Evolutionary conservation across 257 asterid species (phyloP).

Genomic region (Jaltomata sinuosa): DNA sequence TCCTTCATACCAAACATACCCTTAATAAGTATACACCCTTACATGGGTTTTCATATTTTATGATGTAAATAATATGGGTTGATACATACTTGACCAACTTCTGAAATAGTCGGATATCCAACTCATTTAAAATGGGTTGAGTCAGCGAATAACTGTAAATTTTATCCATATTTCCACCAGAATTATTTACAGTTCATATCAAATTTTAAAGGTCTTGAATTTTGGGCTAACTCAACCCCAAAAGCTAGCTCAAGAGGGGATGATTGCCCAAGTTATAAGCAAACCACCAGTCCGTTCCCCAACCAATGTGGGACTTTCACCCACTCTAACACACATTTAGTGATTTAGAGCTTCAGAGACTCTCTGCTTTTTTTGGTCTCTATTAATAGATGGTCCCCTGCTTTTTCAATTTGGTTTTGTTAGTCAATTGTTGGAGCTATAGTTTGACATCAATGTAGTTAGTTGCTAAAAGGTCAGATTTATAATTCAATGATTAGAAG

Average conservation of each 20-base stretch:
- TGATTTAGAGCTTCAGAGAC: not conserved
- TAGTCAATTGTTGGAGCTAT: not conserved
- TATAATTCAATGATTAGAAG: not conserved
- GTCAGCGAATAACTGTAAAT: not conserved
- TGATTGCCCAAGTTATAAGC: too few relatives aligned
- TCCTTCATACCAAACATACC: not conserved
- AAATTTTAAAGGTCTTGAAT: not conserved
- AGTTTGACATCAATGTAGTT: not conserved
- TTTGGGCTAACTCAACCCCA: too few relatives aligned
- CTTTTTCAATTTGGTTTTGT: not conserved
- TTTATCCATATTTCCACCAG: not conserved
- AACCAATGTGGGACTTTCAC: too few relatives aligned
- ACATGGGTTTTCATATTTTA: not conserved
- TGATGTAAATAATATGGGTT: not conserved
- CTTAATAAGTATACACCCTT: not conserved
- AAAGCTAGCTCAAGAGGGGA: too few relatives aligned
- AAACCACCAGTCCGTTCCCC: too few relatives aligned
- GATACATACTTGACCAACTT: not conserved
- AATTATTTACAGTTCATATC: not conserved
- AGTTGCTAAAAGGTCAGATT: not conserved
- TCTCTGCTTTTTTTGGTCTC: not conserved
- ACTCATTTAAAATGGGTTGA: not conserved
- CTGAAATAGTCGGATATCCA: not conserved
- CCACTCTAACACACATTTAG: too few relatives aligned
- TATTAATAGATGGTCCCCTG: not conserved